Evolutionary conservation across 2,329 filamentous ascomycete species (phyloP).

Genomic region (Diaporthe longicolla): DNA sequence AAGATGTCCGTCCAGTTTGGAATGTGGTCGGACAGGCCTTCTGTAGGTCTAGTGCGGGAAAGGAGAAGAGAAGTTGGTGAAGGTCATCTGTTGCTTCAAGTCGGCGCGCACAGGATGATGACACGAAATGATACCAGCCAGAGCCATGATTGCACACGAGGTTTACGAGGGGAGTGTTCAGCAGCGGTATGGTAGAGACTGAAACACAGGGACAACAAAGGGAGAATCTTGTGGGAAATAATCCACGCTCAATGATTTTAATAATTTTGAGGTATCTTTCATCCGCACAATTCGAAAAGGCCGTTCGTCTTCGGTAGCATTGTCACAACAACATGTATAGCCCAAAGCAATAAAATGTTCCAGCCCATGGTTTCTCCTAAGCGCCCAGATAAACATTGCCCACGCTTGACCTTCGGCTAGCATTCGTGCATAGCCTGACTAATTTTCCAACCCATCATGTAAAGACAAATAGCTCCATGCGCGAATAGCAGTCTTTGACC

Average conservation of each 20-base stretch:
- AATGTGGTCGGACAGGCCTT: background rate
- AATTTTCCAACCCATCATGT: background rate
- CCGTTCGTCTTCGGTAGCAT: background rate
- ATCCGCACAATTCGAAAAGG: background rate
- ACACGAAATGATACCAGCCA: background rate
- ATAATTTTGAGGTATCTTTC: slow-evolving; percentile 13
- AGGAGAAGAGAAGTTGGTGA: no score
- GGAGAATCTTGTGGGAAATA: background rate
- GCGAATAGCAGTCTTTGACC: slow-evolving; percentile 5
- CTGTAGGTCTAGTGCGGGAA: no score
- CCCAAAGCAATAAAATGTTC: background rate
- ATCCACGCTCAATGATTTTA: background rate
- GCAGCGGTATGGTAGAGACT: background rate
- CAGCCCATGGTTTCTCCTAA: background rate
- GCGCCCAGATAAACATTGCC: slow-evolving; percentile 9
- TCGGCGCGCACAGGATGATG: background rate
- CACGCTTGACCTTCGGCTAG: background rate
- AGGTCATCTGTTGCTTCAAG: background rate
- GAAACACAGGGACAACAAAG: no score
- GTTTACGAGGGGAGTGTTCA: background rate
- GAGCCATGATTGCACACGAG: background rate
- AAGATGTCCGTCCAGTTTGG: background rate
- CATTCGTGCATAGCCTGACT: background rate
- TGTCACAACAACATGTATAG: background rate
- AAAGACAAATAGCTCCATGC: background rate